Conservation (phyloP, 139 green algal species). For the Eudorina sp. region DNA sequence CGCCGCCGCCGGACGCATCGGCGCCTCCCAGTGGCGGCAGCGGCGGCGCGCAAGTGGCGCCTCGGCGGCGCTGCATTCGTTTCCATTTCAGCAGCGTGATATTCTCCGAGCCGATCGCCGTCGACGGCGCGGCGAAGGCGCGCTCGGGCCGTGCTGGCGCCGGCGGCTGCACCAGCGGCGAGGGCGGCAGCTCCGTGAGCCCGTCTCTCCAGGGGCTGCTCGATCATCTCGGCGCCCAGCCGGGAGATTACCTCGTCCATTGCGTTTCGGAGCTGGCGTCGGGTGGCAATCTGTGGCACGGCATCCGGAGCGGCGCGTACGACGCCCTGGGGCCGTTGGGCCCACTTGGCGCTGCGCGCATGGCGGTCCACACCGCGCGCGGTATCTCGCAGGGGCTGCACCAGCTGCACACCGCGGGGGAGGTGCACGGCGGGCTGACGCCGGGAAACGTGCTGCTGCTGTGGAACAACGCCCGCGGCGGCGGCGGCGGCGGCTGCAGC, state of each 20-base stretch:
- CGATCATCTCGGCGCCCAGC: neutral
- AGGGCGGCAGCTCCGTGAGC: neutral
- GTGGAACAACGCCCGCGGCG: neutral
- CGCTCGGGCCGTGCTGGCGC: neutral
- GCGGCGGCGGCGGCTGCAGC: neutral
- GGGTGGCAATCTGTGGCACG: slow-evolving; percentile 28
- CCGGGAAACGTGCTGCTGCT: slow-evolving; percentile 22
- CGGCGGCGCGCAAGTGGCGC: neutral
- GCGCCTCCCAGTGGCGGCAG: too few species aligned
- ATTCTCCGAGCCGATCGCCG: neutral
- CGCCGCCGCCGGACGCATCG: too few species aligned
- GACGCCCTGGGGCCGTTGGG: neutral
- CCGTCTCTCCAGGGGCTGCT: slow-evolving; percentile 14
- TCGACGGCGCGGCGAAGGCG: neutral
- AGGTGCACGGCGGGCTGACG: slow-evolving; percentile 27
- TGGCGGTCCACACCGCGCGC: neutral
- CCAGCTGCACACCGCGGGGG: neutral
- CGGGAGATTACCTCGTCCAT: slow-evolving; percentile 17
- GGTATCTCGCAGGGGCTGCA: slow-evolving; percentile 5
- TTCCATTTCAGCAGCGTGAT: slow-evolving; percentile 35
- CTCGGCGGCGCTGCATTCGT: neutral
- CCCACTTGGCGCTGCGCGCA: neutral
- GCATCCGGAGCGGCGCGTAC: neutral
- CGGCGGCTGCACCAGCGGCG: neutral
- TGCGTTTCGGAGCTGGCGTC: neutral